A percentile compares a stretch with the other conserved stretches of the same genome.
Conservation (phyloP, 2,329 filamentous ascomycete species). For the Fusarium caatingaense region DNA sequence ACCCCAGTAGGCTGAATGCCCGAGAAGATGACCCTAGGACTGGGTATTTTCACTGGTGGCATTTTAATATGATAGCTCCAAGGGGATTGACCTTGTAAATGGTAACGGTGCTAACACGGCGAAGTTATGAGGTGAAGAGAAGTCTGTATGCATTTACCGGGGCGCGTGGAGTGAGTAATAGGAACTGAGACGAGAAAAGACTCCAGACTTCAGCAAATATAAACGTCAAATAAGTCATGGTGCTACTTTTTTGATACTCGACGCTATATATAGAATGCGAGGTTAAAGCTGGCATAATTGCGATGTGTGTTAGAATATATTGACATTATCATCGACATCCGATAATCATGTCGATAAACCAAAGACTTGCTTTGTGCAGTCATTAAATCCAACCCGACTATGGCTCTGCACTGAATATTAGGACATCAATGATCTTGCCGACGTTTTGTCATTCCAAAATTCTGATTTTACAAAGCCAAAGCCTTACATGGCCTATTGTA, state of each 20-base stretch:
- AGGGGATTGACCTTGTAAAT: neutral
- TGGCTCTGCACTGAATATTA: too few species aligned
- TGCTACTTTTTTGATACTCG: neutral
- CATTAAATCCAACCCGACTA: neutral
- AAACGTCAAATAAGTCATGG: neutral
- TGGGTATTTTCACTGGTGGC: slow-evolving; percentile 17
- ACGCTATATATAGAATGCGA: neutral
- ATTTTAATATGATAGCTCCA: neutral
- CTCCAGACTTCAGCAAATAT: neutral
- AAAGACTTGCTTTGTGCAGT: neutral
- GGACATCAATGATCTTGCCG: neutral
- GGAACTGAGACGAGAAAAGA: neutral
- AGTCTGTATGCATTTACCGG: slow-evolving; percentile 45
- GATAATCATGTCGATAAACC: neutral
- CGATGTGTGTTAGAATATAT: neutral
- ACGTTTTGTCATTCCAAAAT: slow-evolving; percentile 17
- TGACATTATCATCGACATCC: too few species aligned
- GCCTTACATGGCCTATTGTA: slow-evolving; percentile 43
- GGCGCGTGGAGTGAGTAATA: neutral
- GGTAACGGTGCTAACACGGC: neutral
- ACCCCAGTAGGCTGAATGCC: slow-evolving; percentile 97
- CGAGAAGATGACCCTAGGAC: slow-evolving; percentile 78
- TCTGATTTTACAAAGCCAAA: slow-evolving; percentile 40
- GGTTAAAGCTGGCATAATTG: neutral
- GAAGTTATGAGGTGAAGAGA: slow-evolving; percentile 7